Evolutionary conservation across 768 basidiomycete species (phyloP).

Genomic region (Rhizopogon vulgaris): DNA sequence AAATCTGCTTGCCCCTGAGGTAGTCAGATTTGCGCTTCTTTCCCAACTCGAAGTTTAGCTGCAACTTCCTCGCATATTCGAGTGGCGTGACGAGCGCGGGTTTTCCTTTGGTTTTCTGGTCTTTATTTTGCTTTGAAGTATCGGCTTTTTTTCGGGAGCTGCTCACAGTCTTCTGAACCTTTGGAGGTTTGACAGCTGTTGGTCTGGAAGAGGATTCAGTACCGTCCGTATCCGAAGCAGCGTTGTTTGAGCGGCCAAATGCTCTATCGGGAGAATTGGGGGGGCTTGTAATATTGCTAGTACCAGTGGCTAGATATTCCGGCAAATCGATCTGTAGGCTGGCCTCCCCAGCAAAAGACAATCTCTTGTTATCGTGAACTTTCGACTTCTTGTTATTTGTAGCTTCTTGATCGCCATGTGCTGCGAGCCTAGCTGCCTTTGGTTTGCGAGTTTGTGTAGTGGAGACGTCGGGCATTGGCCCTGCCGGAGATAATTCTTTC

Average conservation of each 20-base stretch:
- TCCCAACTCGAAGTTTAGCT: slow-evolving; percentile 22
- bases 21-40: slow-evolving; percentile 23
- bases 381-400: not conserved
- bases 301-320: not conserved
- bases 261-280: not conserved
- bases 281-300: slow-evolving; percentile 19
- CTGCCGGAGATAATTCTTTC: not conserved
- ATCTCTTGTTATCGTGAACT: not conserved
- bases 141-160: slow-evolving; percentile 13
- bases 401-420: not conserved
- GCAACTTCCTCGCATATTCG: slow-evolving; percentile 48
- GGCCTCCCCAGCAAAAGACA: not conserved
- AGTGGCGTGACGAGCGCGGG: slow-evolving; percentile 38
- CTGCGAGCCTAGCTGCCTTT: not conserved
- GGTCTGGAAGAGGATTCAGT: not conserved
- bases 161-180: slow-evolving; percentile 16
- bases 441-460: not conserved
- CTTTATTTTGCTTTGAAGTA: slow-evolving; percentile 3
- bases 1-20: slow-evolving; percentile 49
- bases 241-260: not conserved
- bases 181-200: not conserved
- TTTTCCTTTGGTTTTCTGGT: slow-evolving; percentile 35
- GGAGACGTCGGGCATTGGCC: not conserved
- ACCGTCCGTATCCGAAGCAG: not conserved
- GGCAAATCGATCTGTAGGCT: not conserved